Conservation (phyloP, 2,329 filamentous ascomycete species). For the Shiraia sp. region DNA sequence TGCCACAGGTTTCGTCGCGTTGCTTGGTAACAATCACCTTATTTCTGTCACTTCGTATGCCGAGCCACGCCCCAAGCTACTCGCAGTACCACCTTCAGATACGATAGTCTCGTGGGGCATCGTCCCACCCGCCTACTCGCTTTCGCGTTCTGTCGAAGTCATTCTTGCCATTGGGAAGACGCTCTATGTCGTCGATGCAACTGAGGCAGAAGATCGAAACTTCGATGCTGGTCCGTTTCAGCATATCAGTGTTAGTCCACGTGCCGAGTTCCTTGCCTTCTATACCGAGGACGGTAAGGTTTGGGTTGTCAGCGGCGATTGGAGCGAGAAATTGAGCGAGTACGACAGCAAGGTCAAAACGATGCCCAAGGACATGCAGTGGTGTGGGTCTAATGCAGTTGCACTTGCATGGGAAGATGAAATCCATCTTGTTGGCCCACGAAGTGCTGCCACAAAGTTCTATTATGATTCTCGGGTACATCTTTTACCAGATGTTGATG, state of each 20-base stretch:
- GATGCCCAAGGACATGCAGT: slow-evolving; percentile 83
- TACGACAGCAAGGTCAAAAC: slow-evolving; percentile 88
- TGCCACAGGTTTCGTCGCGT: slow-evolving; percentile 85
- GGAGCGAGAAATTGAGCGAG: slow-evolving; percentile 88
- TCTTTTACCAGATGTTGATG: slow-evolving; percentile 83
- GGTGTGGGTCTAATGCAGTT: slow-evolving; percentile 94
- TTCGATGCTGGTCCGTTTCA: slow-evolving; percentile 91
- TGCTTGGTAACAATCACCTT: slow-evolving; percentile 85
- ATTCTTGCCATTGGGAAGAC: slow-evolving; percentile 83
- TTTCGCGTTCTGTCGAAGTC: slow-evolving; percentile 92
- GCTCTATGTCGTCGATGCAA: slow-evolving; percentile 82
- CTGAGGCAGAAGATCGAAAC: slow-evolving; percentile 87
- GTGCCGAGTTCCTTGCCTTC: slow-evolving; percentile 83
- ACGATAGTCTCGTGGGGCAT: slow-evolving; percentile 86
- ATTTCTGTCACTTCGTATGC: slow-evolving; percentile 87
- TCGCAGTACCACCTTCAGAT: slow-evolving; percentile 77
- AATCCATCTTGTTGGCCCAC: slow-evolving; percentile 88
- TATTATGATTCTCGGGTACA: slow-evolving; percentile 93
- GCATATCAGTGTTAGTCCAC: slow-evolving; percentile 87
- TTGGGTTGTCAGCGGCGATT: slow-evolving; percentile 94
- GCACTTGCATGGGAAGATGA: slow-evolving; percentile 98
- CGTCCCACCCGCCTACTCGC: slow-evolving; percentile 82
- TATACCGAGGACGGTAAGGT: slow-evolving; percentile 82
- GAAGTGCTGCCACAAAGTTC: slow-evolving; percentile 74
- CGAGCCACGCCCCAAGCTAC: slow-evolving; percentile 82